Evolutionary conservation across 768 basidiomycete species (phyloP).

Genomic region (Nidula microcarpa): DNA sequence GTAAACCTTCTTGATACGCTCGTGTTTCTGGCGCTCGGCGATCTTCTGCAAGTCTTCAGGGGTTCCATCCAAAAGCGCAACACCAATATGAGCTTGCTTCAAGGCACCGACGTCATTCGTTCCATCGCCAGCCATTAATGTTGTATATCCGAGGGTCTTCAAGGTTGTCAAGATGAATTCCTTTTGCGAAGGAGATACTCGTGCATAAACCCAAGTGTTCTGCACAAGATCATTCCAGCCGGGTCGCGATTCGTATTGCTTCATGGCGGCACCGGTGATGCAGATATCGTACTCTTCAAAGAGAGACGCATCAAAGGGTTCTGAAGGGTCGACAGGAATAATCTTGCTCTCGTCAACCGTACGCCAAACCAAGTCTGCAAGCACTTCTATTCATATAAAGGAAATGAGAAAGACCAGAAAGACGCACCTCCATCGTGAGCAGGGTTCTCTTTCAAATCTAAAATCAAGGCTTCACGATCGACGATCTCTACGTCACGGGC

Average conservation of each 20-base stretch:
- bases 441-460: constrained; percentile 85
- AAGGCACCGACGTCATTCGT: constrained; percentile 99
- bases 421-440: constrained; percentile 61
- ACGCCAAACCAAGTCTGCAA: constrained; percentile 82
- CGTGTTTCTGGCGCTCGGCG: constrained; percentile 85
- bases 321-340: constrained; percentile 78
- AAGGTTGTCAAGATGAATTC: constrained; percentile 92
- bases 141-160: constrained; percentile 85
- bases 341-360: constrained; percentile 90
- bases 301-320: constrained; percentile 74
- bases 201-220: constrained; percentile 97
- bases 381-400: neutral
- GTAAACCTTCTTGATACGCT: constrained; percentile 95
- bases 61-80: constrained; percentile 89
- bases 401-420: neutral
- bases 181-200: constrained; percentile 94
- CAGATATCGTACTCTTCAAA: constrained; percentile 94
- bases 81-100: constrained; percentile 96
- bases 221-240: constrained; percentile 84
- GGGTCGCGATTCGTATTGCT: constrained; percentile 71
- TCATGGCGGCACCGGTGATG: constrained; percentile 91
- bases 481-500: constrained; percentile 96
- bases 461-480: constrained; percentile 89
- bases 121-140: constrained; percentile 98
- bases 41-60: constrained; percentile 91